Evolutionary conservation across 2,329 filamentous ascomycete genomes (phyloP).

Genomic region (Xylariaceae sp.): DNA sequence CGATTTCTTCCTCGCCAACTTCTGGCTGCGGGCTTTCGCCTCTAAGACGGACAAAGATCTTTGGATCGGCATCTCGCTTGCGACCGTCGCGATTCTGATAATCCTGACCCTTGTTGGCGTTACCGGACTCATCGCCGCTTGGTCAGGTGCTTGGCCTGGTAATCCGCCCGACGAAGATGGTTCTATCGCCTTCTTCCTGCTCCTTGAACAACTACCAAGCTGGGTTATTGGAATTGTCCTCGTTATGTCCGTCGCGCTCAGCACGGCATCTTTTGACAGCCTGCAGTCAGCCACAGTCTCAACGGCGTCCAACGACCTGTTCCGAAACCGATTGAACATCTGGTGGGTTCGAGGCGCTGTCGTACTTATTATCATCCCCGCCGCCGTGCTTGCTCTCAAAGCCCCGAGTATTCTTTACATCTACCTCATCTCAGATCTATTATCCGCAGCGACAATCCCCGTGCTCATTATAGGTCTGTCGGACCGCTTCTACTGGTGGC

Average conservation of each 20-base stretch:
- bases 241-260: slow-evolving; percentile 74
- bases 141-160: slow-evolving; percentile 69
- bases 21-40: slow-evolving; percentile 81
- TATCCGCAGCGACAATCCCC: slow-evolving; percentile 72
- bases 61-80: slow-evolving; percentile 68
- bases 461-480: slow-evolving; percentile 69
- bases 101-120: slow-evolving; percentile 70
- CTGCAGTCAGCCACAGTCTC: slow-evolving; percentile 81
- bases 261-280: slow-evolving; percentile 74
- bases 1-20: slow-evolving; percentile 80
- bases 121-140: slow-evolving; percentile 71
- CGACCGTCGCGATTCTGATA: slow-evolving; percentile 59
- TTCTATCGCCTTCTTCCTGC: slow-evolving; percentile 69
- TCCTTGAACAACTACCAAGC: slow-evolving; percentile 66
- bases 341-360: slow-evolving; percentile 69
- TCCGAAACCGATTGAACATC: slow-evolving; percentile 74
- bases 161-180: slow-evolving; percentile 56
- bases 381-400: slow-evolving; percentile 69
- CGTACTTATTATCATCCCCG: slow-evolving; percentile 68
- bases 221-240: slow-evolving; percentile 83
- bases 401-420: slow-evolving; percentile 74
- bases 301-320: slow-evolving; percentile 79
- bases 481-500: slow-evolving; percentile 66
- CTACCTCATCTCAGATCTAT: slow-evolving; percentile 76
- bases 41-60: slow-evolving; percentile 76